phyloP scores from a whole-genome alignment of 208 protist genomes.

The Paratrypanosoma confusum region DNA sequence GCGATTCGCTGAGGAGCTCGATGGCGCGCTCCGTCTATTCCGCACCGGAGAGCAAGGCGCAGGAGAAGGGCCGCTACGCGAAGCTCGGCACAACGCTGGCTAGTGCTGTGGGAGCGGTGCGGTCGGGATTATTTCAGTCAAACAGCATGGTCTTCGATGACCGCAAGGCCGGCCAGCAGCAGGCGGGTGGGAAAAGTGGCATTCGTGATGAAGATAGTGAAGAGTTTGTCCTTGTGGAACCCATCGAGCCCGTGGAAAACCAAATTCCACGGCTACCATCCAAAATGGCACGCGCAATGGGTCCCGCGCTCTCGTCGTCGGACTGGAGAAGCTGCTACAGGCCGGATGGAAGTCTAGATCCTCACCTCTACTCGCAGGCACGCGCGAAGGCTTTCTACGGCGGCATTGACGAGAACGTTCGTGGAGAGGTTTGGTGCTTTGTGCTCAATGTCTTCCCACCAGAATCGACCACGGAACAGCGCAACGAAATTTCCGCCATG shows the following conservation, averaged over 20 bases:
- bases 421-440: conserved; percentile 71
- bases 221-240: conserved; percentile 10
- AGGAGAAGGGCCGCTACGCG: no score
- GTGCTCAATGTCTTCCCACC: conserved; percentile 45
- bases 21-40: no score
- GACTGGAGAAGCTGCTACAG: conserved; percentile 19
- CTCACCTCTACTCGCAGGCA: conserved; percentile 4
- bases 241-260: conserved; percentile 9
- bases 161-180: no score
- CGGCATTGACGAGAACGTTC: conserved; percentile 29
- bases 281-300: conserved; percentile 2
- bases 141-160: no score
- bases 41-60: no score
- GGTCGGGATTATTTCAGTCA: no score
- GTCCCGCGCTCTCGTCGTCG: conserved; percentile 16
- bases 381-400: conserved; percentile 19
- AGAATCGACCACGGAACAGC: conserved; percentile 18
- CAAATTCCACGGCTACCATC: conserved; percentile 8
- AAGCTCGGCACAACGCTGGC: no score
- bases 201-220: conserved; percentile 3
- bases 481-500: conserved; percentile 6
- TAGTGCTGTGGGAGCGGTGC: conserved; percentile 3
- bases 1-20: no score
- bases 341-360: conserved; percentile 16
- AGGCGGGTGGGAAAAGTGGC: background rate